Conservation (phyloP, 148 eudicot species). For the Heliosperma pusillum region DNA sequence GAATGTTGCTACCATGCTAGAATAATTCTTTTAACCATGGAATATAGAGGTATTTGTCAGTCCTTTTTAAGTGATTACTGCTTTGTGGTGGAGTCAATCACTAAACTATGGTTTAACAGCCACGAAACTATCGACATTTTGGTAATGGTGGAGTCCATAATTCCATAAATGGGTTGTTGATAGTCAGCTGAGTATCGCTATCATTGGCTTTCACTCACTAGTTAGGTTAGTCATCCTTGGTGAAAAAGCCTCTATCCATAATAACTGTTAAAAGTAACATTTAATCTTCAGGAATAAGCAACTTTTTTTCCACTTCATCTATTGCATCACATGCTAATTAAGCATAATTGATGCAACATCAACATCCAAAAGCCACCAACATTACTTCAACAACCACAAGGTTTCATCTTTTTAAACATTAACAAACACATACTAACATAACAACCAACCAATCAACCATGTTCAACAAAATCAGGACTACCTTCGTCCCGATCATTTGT, state of each 20-base stretch:
- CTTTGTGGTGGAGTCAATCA: too few species aligned
- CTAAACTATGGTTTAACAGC: neutral
- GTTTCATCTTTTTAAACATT: constrained; percentile 1
- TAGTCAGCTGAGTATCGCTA: neutral
- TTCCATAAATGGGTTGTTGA: constrained; percentile 12
- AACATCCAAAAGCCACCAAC: neutral
- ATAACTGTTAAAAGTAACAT: neutral
- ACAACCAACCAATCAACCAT: neutral
- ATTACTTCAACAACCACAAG: constrained; percentile 1
- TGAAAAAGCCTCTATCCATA: neutral
- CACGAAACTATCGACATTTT: neutral
- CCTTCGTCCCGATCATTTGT: too few species aligned
- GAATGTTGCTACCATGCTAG: neutral
- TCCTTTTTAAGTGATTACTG: neutral
- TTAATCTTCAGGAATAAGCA: neutral
- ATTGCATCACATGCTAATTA: neutral
- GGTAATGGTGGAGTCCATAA: neutral
- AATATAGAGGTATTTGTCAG: neutral
- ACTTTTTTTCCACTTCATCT: neutral
- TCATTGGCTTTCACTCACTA: neutral
- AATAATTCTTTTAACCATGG: neutral
- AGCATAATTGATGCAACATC: neutral
- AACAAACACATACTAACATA: neutral
- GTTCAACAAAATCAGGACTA: neutral
- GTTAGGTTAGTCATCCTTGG: constrained; percentile 9